phyloP scores from a whole-genome alignment of 192 early-diverging fungal species.

The Coemansia sp. region DNA sequence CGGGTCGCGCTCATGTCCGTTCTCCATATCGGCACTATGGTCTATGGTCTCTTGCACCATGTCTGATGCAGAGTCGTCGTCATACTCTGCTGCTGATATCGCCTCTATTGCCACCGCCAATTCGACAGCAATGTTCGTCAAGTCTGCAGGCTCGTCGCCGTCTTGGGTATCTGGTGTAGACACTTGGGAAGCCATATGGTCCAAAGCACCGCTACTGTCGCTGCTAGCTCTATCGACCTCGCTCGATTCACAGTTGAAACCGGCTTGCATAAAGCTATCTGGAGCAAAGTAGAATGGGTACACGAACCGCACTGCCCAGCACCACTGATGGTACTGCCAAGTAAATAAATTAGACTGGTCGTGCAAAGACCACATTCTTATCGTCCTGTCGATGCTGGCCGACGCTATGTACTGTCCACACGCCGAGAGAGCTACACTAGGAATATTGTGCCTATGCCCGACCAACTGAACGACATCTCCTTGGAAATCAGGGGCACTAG shows the following conservation, averaged over 20 bases:
- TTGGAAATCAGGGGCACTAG: constrained; percentile 6
- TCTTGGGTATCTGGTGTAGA: not conserved
- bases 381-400: constrained; percentile 43
- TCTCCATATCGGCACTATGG: constrained; percentile 33
- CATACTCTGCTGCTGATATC: not conserved
- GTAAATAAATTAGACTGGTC: constrained; percentile 16
- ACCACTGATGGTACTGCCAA: constrained; percentile 29
- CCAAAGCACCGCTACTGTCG: not conserved
- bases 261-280: not conserved
- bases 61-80: not conserved
- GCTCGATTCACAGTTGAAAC: not conserved
- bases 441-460: constrained; percentile 37
- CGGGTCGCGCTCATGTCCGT: constrained; percentile 35
- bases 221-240: not conserved
- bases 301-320: constrained; percentile 46
- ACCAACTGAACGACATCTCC: constrained; percentile 11
- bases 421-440: constrained; percentile 36
- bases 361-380: constrained; percentile 37
- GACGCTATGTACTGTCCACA: constrained; percentile 42
- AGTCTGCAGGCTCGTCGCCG: not conserved
- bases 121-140: not conserved
- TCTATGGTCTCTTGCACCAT: not conserved
- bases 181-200: not conserved
- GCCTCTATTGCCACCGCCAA: not conserved
- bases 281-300: constrained; percentile 46